Evolutionary conservation across 768 basidiomycete species (phyloP).

Genomic region (Infundibulicybe gibba): DNA sequence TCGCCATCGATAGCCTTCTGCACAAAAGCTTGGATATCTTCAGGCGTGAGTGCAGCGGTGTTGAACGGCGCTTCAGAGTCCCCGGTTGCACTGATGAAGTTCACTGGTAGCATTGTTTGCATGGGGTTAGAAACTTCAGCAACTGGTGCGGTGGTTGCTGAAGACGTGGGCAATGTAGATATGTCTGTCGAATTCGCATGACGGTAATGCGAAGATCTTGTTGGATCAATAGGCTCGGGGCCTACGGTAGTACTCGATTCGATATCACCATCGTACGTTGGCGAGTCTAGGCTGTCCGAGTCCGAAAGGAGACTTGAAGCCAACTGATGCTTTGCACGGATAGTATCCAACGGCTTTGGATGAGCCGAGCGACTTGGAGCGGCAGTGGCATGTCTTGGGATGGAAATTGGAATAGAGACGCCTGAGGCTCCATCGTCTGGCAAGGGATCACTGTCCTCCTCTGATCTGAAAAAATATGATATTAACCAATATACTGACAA

Average conservation of each 20-base stretch:
- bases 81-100: slow-evolving; percentile 24
- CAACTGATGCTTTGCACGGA: slow-evolving; percentile 46
- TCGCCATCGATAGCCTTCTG: slow-evolving; percentile 73
- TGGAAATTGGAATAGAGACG: too few species aligned
- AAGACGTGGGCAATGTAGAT: slow-evolving; percentile 44
- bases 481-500: too few species aligned
- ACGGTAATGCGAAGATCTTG: slow-evolving; percentile 25
- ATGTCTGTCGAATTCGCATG: slow-evolving; percentile 44
- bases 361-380: slow-evolving; percentile 19
- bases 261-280: slow-evolving; percentile 88
- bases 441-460: too few species aligned
- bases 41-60: slow-evolving; percentile 63
- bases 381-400: slow-evolving; percentile 26
- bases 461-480: slow-evolving; percentile 37
- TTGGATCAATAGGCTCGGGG: slow-evolving; percentile 32
- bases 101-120: slow-evolving; percentile 22
- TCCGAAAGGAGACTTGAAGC: too few species aligned
- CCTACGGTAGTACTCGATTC: slow-evolving; percentile 72
- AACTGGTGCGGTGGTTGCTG: slow-evolving; percentile 17
- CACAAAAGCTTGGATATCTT: slow-evolving; percentile 71
- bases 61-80: slow-evolving; percentile 46
- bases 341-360: slow-evolving; percentile 14
- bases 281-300: slow-evolving; percentile 76
- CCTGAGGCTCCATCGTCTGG: too few species aligned
- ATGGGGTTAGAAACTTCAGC: slow-evolving; percentile 16